Conservation (phyloP, 352 stramenopile genomes). For the Blastocystis sp. region DNA sequence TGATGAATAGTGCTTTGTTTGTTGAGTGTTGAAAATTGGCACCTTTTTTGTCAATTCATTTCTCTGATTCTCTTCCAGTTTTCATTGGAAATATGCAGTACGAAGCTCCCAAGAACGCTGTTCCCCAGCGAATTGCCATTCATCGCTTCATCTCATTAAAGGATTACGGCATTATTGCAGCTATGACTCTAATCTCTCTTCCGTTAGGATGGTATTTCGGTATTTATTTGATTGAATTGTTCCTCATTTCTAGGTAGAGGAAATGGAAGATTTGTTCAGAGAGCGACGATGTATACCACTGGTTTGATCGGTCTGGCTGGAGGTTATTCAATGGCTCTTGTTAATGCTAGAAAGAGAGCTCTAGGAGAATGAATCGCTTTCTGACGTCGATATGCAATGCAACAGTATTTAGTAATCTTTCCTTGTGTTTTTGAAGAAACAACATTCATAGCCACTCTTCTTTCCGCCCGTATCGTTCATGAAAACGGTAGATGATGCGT, state of each 20-base stretch:
- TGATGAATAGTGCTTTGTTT: neutral
- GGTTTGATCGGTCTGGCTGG: conserved; percentile 27
- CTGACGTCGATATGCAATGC: conserved; percentile 10
- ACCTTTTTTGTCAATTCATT: neutral
- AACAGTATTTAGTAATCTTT: conserved; percentile 59
- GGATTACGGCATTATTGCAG: conserved; percentile 63
- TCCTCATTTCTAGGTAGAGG: conserved; percentile 42
- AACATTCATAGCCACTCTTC: neutral
- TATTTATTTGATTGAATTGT: neutral
- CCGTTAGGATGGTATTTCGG: conserved; percentile 57
- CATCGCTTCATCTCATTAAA: conserved; percentile 29
- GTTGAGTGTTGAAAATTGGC: neutral
- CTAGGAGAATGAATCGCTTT: conserved; percentile 38
- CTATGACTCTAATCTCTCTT: conserved; percentile 49
- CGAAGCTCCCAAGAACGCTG: neutral
- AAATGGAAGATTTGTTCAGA: conserved; percentile 52
- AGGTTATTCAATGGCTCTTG: conserved; percentile 52
- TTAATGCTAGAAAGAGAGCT: conserved; percentile 54
- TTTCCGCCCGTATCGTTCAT: neutral
- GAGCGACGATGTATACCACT: conserved; percentile 61
- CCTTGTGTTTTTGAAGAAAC: neutral
- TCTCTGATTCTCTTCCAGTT: conserved; percentile 10
- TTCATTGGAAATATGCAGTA: conserved; percentile 17
- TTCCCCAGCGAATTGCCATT: conserved; percentile 28
- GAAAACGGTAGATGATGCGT: neutral